These are phyloP conservation scores for Eucalyptus lansdowneana DNA, from an alignment of 345 rosid genomes.

Conservation along the genomic window DNA sequence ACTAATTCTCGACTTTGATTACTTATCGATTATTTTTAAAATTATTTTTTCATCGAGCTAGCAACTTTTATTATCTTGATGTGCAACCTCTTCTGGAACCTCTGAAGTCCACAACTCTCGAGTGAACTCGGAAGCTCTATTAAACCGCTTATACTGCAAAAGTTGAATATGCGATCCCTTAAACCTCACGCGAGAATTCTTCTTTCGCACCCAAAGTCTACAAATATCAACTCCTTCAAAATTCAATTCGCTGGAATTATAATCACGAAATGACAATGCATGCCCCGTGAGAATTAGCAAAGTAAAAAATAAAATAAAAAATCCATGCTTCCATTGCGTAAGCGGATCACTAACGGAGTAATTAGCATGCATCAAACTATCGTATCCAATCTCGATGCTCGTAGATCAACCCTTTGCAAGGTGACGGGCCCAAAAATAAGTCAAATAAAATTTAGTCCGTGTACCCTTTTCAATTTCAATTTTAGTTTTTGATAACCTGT, in stretches of 20 bases:
- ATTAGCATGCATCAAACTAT: too few relatives aligned
- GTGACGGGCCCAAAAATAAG: background rate
- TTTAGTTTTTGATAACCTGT: background rate
- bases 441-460: background rate
- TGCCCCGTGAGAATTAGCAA: too few relatives aligned
- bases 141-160: too few relatives aligned
- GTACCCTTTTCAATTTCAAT: background rate
- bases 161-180: background rate
- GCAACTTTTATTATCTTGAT: background rate
- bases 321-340: too few relatives aligned
- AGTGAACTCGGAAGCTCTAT: background rate
- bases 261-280: too few relatives aligned
- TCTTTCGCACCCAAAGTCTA: background rate
- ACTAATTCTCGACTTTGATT: background rate
- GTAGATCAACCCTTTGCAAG: background rate
- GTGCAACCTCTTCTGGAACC: background rate
- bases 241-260: background rate
- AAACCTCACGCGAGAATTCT: background rate
- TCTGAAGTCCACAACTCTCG: fast-evolving
- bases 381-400: background rate
- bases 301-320: too few relatives aligned
- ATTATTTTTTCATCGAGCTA: too few relatives aligned
- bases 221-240: background rate
- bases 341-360: too few relatives aligned
- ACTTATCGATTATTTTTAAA: too few relatives aligned